Evolutionary conservation across 148 eudicot genomes (phyloP).

Genomic region (Silene conica): DNA sequence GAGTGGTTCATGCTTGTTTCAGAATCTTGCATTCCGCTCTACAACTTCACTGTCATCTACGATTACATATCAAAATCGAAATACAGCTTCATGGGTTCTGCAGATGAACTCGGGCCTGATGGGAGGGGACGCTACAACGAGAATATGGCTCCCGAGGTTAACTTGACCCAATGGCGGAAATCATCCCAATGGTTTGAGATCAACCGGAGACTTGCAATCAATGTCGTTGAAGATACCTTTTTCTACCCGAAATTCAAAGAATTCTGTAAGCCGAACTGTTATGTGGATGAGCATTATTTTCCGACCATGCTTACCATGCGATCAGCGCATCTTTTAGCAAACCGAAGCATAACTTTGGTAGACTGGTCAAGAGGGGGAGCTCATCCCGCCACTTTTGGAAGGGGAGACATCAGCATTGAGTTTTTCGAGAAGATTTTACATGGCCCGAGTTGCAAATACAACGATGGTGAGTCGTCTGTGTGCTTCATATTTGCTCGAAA

Average conservation of each 20-base stretch:
- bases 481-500: constrained; percentile 73
- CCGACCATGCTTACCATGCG: constrained; percentile 79
- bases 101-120: constrained; percentile 64
- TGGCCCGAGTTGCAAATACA: constrained; percentile 45
- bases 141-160: constrained; percentile 69
- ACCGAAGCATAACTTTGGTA: constrained; percentile 82
- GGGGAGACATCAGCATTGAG: constrained; percentile 43
- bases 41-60: constrained; percentile 55
- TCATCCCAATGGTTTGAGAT: constrained; percentile 85
- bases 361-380: constrained; percentile 94
- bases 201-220: constrained; percentile 51
- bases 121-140: constrained; percentile 73
- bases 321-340: constrained; percentile 50
- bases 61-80: constrained; percentile 52
- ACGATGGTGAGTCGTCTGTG: constrained; percentile 37
- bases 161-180: constrained; percentile 69
- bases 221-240: constrained; percentile 47
- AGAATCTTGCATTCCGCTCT: constrained; percentile 76
- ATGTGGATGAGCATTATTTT: constrained; percentile 88
- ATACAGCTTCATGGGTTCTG: constrained; percentile 64
- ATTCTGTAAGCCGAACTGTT: constrained; percentile 67
- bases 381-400: constrained; percentile 79
- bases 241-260: constrained; percentile 57
- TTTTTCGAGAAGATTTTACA: constrained; percentile 46
- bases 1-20: constrained; percentile 74